phyloP scores from a whole-genome alignment of 371 early-diverging fungal genomes.

The Coemansia sp. region DNA sequence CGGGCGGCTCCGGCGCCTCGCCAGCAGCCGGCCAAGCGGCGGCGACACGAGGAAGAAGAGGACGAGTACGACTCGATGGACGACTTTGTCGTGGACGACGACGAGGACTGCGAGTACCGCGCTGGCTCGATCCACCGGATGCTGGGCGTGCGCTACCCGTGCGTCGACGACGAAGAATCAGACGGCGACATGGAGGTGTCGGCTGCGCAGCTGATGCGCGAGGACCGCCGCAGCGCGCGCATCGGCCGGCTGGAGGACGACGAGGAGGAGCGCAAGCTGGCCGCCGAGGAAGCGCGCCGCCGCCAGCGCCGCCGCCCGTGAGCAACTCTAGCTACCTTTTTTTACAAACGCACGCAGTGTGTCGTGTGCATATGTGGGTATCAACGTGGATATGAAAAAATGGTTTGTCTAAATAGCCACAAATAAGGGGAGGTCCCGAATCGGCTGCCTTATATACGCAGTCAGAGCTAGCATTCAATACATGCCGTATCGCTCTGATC shows the following conservation, averaged over 20 bases:
- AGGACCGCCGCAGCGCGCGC: slow-evolving; percentile 39
- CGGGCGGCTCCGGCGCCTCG: neutral
- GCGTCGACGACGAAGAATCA: slow-evolving; percentile 45
- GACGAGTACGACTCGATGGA: slow-evolving; percentile 52
- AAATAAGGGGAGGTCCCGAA: no score
- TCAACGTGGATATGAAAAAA: no score
- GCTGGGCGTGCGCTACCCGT: slow-evolving; percentile 45
- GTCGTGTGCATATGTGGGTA: no score
- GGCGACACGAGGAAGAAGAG: slow-evolving; percentile 26
- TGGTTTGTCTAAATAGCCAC: no score
- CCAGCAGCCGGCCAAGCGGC: neutral
- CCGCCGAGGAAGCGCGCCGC: slow-evolving; percentile 23
- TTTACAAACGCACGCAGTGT: no score
- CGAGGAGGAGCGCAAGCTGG: slow-evolving; percentile 38
- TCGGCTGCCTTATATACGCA: no score
- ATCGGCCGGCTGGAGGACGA: slow-evolving; percentile 43
- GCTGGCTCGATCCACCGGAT: slow-evolving; percentile 47
- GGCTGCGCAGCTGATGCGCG: slow-evolving; percentile 44
- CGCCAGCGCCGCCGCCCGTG: slow-evolving; percentile 6
- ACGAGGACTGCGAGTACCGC: slow-evolving; percentile 48
- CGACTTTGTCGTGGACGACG: slow-evolving; percentile 52
- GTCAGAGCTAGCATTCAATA: no score
- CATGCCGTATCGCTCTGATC: no score
- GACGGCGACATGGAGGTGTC: slow-evolving; percentile 48
- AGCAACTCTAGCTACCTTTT: no score